phyloP scores from a whole-genome alignment of 306 rosid genomes.

The Cercis canadensis region DNA sequence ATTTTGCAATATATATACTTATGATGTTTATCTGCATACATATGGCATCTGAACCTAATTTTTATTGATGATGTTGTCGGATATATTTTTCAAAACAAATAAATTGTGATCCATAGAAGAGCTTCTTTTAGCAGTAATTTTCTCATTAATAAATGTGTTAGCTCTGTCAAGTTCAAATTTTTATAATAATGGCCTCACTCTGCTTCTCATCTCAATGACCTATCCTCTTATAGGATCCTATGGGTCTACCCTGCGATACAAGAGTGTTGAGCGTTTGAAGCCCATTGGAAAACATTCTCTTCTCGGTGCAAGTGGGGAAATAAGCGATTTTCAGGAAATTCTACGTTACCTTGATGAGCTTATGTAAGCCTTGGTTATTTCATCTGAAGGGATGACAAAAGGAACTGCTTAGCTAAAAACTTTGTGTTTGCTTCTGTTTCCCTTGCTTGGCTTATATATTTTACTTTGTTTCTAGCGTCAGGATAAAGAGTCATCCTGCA shows the following conservation, averaged over 20 bases:
- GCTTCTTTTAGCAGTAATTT: neutral
- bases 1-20: neutral
- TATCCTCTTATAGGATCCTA: constrained; percentile 70
- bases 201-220: constrained; percentile 17
- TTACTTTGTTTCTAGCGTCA: neutral
- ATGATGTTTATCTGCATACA: neutral
- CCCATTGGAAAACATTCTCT: constrained; percentile 89
- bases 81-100: neutral
- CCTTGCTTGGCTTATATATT: neutral
- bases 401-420: constrained; percentile 8
- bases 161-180: constrained; percentile 18
- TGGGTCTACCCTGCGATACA: constrained; percentile 93
- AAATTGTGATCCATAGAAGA: neutral
- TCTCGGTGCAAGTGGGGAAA: constrained; percentile 93
- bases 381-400: constrained; percentile 7
- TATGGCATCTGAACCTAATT: neutral
- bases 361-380: constrained; percentile 55
- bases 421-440: constrained; percentile 4
- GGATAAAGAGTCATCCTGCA: neutral
- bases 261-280: constrained; percentile 87
- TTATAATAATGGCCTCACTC: constrained; percentile 3
- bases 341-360: constrained; percentile 81
- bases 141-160: neutral
- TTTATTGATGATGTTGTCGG: neutral
- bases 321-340: constrained; percentile 94